Conservation (phyloP, 2,329 filamentous ascomycete genomes). For the Aspergillus intermedius region DNA sequence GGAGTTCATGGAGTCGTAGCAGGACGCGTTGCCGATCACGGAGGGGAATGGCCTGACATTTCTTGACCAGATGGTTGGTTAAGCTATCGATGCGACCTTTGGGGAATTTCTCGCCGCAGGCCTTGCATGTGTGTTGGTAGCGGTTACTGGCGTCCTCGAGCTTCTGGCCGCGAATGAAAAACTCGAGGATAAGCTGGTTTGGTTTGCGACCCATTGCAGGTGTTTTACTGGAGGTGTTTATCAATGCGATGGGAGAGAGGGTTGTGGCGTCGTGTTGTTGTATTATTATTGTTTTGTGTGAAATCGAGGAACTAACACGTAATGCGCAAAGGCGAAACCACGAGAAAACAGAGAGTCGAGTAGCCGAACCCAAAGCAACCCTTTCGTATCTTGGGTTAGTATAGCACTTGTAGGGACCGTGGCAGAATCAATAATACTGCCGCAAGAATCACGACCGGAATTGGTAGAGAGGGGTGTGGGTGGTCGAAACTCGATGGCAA, state of each 20-base stretch:
- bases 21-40: constrained; percentile 69
- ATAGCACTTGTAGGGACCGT: neutral
- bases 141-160: constrained; percentile 84
- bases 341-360: neutral
- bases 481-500: constrained; percentile 13
- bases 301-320: neutral
- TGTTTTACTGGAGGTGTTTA: neutral
- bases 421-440: neutral
- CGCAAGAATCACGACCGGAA: neutral
- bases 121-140: constrained; percentile 85
- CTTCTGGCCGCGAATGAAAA: constrained; percentile 81
- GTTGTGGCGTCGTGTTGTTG: neutral
- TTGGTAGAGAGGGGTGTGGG: neutral
- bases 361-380: neutral
- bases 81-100: constrained; percentile 83
- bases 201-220: constrained; percentile 70
- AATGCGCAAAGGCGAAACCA: neutral
- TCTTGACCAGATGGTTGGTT: constrained; percentile 74
- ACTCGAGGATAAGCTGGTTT: constrained; percentile 77
- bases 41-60: constrained; percentile 71
- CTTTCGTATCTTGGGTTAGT: neutral
- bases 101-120: constrained; percentile 80
- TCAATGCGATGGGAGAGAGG: neutral
- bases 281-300: neutral
- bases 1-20: constrained; percentile 64